These are phyloP conservation scores for Paraconiothyrium brasiliense DNA, from an alignment of 2,329 filamentous ascomycete genomes.

Conservation along the genomic window DNA sequence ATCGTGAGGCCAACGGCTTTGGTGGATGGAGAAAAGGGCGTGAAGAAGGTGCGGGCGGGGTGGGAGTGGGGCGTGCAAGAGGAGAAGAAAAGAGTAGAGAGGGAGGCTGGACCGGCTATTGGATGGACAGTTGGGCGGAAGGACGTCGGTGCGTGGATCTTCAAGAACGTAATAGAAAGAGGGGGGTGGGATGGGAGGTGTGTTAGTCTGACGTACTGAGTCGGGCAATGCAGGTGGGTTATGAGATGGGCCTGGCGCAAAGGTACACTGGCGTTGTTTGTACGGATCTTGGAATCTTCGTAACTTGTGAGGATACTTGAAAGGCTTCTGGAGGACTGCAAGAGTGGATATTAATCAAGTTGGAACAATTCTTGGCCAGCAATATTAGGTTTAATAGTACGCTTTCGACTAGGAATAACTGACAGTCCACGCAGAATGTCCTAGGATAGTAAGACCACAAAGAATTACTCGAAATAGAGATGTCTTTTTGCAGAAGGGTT, in stretches of 20 bases:
- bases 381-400: no score
- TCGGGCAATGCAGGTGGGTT: neutral
- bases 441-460: no score
- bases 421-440: no score
- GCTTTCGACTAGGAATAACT: no score
- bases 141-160: conserved; percentile 55
- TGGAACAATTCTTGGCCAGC: no score
- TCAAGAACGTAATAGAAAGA: conserved; percentile 42
- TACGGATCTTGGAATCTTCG: neutral
- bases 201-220: conserved; percentile 48
- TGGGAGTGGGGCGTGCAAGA: conserved; percentile 29
- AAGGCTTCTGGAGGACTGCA: no score
- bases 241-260: neutral
- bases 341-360: no score
- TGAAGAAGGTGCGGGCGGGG: conserved; percentile 43
- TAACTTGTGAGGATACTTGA: no score
- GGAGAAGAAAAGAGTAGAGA: neutral
- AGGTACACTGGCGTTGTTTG: neutral
- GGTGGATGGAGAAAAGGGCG: conserved; percentile 41
- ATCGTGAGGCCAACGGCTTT: conserved; percentile 52
- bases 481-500: no score
- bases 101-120: conserved; percentile 22
- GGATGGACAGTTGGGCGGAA: conserved; percentile 50
- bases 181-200: conserved; percentile 42
- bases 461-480: no score